Conservation (phyloP, 306 rosid species). For the Medicago arabica region DNA sequence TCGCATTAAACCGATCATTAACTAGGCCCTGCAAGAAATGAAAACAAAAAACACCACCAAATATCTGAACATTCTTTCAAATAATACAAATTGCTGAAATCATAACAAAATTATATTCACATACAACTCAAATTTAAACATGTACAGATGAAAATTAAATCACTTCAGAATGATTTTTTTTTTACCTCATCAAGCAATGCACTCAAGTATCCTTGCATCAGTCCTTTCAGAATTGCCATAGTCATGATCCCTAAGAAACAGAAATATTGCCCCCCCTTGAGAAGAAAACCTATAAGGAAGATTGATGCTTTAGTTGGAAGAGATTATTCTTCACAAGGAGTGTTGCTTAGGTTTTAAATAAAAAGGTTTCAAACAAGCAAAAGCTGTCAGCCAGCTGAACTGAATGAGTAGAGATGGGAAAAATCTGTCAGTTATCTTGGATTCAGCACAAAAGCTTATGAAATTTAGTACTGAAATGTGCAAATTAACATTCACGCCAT, state of each 20-base stretch:
- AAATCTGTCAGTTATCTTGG: background rate
- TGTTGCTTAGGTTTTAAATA: background rate
- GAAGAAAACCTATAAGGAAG: background rate
- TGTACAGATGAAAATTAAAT: no score
- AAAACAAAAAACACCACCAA: background rate
- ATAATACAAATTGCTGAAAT: no score
- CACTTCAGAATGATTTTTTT: background rate
- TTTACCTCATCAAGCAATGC: conserved; percentile 59
- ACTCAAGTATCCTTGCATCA: conserved; percentile 55
- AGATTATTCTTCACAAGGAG: conserved; percentile 10
- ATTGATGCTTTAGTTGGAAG: conserved; percentile 27
- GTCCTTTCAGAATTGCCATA: conserved; percentile 57
- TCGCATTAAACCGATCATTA: conserved; percentile 50
- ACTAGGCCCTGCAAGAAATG: conserved; percentile 56
- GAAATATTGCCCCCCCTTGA: no score
- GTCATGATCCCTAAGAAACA: conserved; percentile 51
- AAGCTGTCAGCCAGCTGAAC: background rate
- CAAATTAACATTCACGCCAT: conserved; percentile 43
- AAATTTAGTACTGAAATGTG: conserved; percentile 32
- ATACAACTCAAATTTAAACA: no score
- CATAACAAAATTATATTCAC: no score
- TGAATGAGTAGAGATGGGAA: background rate
- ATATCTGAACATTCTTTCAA: no score
- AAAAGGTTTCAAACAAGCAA: conserved; percentile 28
- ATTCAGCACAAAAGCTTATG: conserved; percentile 5